Evolutionary conservation across 148 eudicot genomes (phyloP).

Genomic region (Vaccinium macrocarpon): DNA sequence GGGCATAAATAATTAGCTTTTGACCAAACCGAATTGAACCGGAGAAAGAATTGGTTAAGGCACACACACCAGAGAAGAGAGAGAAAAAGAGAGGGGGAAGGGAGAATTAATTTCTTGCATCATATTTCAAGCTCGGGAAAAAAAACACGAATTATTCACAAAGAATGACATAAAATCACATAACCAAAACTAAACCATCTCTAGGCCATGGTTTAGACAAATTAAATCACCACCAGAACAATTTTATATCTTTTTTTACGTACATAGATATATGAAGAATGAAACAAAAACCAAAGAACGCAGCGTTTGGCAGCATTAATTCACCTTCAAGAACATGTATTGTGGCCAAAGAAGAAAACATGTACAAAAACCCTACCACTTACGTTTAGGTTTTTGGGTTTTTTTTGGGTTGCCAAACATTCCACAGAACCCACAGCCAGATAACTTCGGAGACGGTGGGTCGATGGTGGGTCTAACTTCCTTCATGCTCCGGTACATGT

Average conservation of each 20-base stretch:
- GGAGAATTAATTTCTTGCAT: neutral
- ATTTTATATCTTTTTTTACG: neutral
- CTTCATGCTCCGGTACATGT: slow-evolving; percentile 32
- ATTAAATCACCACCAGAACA: neutral
- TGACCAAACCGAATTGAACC: no score
- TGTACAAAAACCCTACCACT: slow-evolving; percentile 10
- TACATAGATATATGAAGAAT: neutral
- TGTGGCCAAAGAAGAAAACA: neutral
- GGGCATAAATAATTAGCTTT: no score
- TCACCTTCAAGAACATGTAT: neutral
- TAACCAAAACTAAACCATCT: neutral
- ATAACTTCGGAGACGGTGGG: slow-evolving; percentile 77
- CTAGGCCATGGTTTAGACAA: neutral
- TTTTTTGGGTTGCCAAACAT: slow-evolving; percentile 41
- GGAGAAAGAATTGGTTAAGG: no score
- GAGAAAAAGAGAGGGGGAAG: neutral
- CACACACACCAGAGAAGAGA: neutral
- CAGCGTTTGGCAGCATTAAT: neutral
- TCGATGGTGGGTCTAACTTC: slow-evolving; percentile 45
- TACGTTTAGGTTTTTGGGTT: slow-evolving; percentile 2
- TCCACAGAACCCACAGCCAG: slow-evolving; percentile 63
- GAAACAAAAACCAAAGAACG: neutral
- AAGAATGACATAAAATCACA: neutral
- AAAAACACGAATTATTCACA: neutral
- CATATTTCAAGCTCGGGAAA: neutral